A percentile compares a stretch with the other conserved stretches of the same genome.
These are phyloP conservation scores for Trichophyton equinum DNA, from an alignment of 2,329 filamentous ascomycete species.

Conservation along the genomic window DNA sequence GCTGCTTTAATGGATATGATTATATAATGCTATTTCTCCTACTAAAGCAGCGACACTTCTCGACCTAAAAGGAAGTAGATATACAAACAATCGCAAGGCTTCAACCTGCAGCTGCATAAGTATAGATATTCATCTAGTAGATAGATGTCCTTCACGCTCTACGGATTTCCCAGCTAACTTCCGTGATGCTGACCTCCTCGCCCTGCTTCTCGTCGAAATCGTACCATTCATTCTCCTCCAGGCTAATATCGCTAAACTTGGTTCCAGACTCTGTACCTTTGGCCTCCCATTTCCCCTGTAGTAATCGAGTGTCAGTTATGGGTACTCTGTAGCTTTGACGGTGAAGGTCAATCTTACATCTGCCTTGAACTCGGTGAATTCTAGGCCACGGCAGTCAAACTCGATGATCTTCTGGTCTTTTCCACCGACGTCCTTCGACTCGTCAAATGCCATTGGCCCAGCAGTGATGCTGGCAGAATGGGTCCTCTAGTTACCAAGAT, in stretches of 20 bases:
- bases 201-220: conserved; percentile 92
- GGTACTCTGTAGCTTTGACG: neutral
- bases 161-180: conserved; percentile 73
- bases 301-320: neutral
- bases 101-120: neutral
- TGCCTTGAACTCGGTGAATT: conserved; percentile 80
- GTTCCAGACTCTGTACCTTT: conserved; percentile 68
- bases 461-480: conserved; percentile 67
- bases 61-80: neutral
- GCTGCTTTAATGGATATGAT: neutral
- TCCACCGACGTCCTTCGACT: conserved; percentile 24
- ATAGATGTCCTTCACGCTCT: conserved; percentile 40
- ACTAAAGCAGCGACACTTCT: neutral
- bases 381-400: conserved; percentile 86
- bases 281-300: conserved; percentile 76
- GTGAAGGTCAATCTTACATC: conserved; percentile 49
- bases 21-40: neutral
- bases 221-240: conserved; percentile 89
- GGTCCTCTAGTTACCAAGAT: conserved; percentile 22
- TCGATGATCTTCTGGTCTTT: conserved; percentile 71
- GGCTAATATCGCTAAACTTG: conserved; percentile 69
- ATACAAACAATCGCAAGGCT: neutral
- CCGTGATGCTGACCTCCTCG: conserved; percentile 86
- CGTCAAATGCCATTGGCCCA: conserved; percentile 54
- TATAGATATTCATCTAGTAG: neutral